Conservation (phyloP, 1,284 basidiomycete genomes). For the Leccinum ambiguum region DNA sequence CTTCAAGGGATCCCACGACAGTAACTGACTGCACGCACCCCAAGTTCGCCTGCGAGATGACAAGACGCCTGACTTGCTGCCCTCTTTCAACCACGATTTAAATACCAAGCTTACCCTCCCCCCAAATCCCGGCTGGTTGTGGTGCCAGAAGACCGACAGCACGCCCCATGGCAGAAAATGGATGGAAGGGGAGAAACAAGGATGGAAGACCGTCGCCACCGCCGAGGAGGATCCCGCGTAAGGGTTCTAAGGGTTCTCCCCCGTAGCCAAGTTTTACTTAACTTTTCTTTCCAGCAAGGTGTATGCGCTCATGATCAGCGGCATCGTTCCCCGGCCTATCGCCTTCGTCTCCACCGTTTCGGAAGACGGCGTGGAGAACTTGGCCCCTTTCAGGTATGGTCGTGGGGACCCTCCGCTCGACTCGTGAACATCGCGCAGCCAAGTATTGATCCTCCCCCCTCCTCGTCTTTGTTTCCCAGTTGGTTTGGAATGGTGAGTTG, state of each 20-base stretch:
- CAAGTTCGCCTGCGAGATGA: neutral
- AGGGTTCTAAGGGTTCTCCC: neutral
- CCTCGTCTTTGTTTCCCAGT: too few species aligned
- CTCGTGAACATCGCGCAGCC: slow-evolving; percentile 1
- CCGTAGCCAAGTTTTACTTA: too few species aligned
- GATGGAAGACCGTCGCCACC: slow-evolving; percentile 59
- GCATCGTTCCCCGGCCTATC: too few species aligned
- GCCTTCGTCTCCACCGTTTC: too few species aligned
- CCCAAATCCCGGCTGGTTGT: slow-evolving; percentile 60
- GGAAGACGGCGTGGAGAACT: too few species aligned
- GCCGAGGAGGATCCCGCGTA: slow-evolving; percentile 46
- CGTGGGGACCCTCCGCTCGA: neutral
- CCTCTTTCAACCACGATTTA: slow-evolving; percentile 17
- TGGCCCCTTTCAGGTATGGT: neutral
- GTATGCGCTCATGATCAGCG: too few species aligned
- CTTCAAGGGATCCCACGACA: slow-evolving; percentile 70
- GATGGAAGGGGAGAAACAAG: slow-evolving; percentile 50
- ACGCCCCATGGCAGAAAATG: slow-evolving; percentile 48
- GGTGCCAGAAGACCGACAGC: slow-evolving; percentile 51
- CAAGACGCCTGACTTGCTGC: slow-evolving; percentile 32
- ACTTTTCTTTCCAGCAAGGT: too few species aligned
- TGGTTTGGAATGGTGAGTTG: too few species aligned
- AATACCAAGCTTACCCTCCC: slow-evolving; percentile 28
- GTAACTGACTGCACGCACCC: neutral
- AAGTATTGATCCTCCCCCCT: too few species aligned